phyloP scores from a whole-genome alignment of 805 yeast genomes.

The Naumovozyma castellii region DNA sequence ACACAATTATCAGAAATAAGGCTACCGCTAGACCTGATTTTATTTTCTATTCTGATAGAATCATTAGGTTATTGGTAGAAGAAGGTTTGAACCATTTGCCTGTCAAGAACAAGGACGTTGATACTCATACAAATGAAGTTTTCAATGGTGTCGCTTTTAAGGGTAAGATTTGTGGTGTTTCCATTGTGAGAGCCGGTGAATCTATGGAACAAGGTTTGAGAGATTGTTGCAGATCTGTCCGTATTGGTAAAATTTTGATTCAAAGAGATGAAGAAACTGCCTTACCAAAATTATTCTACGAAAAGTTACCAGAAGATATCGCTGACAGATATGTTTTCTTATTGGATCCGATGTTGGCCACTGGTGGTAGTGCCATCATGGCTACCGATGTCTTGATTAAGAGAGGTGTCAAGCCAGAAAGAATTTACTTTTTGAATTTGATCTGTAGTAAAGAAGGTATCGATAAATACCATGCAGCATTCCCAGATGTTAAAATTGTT shows the following conservation, averaged over 20 bases:
- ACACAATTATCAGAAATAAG: constrained; percentile 80
- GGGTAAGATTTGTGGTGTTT: constrained; percentile 96
- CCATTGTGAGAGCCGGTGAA: constrained; percentile 97
- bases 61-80: constrained; percentile 87
- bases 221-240: constrained; percentile 92
- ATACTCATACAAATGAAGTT: constrained; percentile 65
- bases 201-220: constrained; percentile 98
- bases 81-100: constrained; percentile 93
- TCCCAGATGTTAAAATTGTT: constrained; percentile 78
- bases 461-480: constrained; percentile 60
- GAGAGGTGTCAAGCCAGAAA: constrained; percentile 80
- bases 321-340: constrained; percentile 79
- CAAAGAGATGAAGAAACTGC: constrained; percentile 99
- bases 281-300: constrained; percentile 81
- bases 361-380: constrained; percentile 97
- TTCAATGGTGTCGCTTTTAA: constrained; percentile 72
- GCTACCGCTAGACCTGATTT: constrained; percentile 81
- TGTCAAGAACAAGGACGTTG: constrained; percentile 55
- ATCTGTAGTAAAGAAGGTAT: constrained; percentile 95
- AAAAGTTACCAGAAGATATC: constrained; percentile 89
- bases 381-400: constrained; percentile 84
- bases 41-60: constrained; percentile 90
- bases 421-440: constrained; percentile 82
- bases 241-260: constrained; percentile 92
- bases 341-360: constrained; percentile 95